Evolutionary conservation across 2,329 filamentous ascomycete species (phyloP).

Genomic region (Beauveria brongniartii): DNA sequence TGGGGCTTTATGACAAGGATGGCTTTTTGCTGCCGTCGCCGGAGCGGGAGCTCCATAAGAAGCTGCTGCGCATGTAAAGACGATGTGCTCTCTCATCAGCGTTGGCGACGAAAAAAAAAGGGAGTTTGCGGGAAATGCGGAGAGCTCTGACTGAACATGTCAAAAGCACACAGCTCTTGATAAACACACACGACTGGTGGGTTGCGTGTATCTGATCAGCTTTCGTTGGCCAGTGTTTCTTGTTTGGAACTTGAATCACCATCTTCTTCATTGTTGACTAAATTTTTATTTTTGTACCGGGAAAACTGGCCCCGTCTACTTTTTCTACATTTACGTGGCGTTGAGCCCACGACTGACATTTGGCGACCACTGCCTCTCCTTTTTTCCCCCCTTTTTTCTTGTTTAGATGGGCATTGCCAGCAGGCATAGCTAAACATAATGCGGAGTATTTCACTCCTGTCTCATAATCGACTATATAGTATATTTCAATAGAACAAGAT

Average conservation of each 20-base stretch:
- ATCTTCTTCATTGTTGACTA: neutral
- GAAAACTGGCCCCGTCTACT: neutral
- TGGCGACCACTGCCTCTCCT: neutral
- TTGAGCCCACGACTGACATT: neutral
- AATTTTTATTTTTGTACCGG: neutral
- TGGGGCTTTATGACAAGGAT: conserved; percentile 37
- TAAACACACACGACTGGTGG: no score
- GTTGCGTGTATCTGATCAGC: neutral
- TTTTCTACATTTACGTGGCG: neutral
- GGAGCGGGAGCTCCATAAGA: conserved; percentile 22
- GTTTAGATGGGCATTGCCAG: neutral
- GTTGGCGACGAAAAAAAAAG: no score
- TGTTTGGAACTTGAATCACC: neutral
- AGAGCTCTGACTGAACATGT: no score
- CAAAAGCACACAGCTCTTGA: no score
- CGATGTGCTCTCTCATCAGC: no score
- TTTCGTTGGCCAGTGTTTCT: neutral
- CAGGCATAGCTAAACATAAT: neutral
- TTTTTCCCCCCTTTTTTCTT: neutral
- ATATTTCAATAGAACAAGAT: neutral
- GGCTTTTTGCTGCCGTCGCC: conserved; percentile 37
- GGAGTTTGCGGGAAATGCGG: no score
- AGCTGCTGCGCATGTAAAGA: conserved; percentile 22
- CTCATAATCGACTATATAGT: neutral
- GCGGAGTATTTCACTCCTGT: neutral